Evolutionary conservation across 192 early-diverging fungal species (phyloP).

Genomic region (Podila verticillata): DNA sequence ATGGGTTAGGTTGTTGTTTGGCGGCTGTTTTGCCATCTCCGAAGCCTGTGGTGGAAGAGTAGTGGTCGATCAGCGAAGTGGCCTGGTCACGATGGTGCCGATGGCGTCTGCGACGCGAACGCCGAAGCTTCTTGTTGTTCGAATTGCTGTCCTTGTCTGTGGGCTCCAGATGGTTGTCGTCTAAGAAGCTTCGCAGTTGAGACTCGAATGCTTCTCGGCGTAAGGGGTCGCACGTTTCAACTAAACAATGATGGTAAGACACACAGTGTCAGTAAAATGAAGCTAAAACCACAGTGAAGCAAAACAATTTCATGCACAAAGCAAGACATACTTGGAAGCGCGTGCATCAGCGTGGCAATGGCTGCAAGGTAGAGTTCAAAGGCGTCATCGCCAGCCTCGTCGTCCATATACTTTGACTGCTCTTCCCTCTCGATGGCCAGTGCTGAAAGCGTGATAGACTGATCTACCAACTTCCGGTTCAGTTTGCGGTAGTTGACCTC

Average conservation of each 20-base stretch:
- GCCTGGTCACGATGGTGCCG: slow-evolving; percentile 29
- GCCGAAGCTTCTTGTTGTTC: slow-evolving; percentile 20
- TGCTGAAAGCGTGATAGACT: slow-evolving; percentile 34
- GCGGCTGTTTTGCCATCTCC: not conserved
- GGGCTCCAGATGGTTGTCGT: slow-evolving; percentile 27
- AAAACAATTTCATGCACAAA: not conserved
- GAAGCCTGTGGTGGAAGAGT: not conserved
- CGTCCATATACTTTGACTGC: slow-evolving; percentile 41
- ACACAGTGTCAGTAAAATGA: not conserved
- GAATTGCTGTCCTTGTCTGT: not conserved
- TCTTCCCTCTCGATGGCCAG: slow-evolving; percentile 49
- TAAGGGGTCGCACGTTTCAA: slow-evolving; percentile 44
- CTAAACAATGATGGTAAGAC: slow-evolving; percentile 4
- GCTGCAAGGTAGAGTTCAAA: slow-evolving; percentile 48
- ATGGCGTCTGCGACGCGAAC: slow-evolving; percentile 33
- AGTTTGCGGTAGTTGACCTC: slow-evolving; percentile 43
- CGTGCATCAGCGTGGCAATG: slow-evolving; percentile 47
- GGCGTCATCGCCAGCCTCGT: slow-evolving; percentile 53
- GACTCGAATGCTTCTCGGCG: slow-evolving; percentile 35
- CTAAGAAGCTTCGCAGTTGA: slow-evolving; percentile 22
- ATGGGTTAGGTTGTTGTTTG: not conserved
- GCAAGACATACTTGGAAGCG: slow-evolving; percentile 48
- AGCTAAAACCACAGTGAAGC: not conserved
- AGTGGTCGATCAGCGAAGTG: slow-evolving; percentile 24
- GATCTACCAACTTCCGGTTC: slow-evolving; percentile 49